These are phyloP conservation scores for Zizania palustris DNA, from an alignment of 202 grass and related monocot genomes.

Conservation along the genomic window DNA sequence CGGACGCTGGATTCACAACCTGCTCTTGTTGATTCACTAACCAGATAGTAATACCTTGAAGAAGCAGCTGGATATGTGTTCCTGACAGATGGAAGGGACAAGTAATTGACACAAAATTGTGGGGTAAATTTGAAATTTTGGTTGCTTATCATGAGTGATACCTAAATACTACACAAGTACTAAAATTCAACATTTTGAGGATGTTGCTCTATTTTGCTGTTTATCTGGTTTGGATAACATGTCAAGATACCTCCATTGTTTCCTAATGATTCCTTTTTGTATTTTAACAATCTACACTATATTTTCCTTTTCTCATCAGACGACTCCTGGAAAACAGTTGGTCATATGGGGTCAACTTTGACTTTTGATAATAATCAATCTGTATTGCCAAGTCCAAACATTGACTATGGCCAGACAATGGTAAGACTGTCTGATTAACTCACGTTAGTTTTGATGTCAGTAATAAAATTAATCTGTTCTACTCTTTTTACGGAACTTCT, in stretches of 20 bases:
- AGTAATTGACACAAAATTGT: background rate
- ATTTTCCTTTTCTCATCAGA: slow-evolving; percentile 28
- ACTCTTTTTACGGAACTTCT: background rate
- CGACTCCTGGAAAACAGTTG: slow-evolving; percentile 33
- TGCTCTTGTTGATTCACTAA: slow-evolving; percentile 11
- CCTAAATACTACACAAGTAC: background rate
- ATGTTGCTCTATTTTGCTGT: slow-evolving; percentile 4
- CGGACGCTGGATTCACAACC: background rate
- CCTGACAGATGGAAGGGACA: background rate
- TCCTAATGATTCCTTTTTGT: background rate
- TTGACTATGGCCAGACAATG: slow-evolving; percentile 44
- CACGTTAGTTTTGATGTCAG: background rate
- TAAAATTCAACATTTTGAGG: background rate
- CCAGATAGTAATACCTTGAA: background rate
- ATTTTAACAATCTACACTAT: background rate
- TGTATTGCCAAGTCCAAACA: slow-evolving; percentile 44
- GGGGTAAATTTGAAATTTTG: background rate
- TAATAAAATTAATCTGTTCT: background rate
- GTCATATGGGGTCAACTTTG: slow-evolving; percentile 43
- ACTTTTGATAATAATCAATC: slow-evolving; percentile 45
- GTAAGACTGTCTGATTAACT: slow-evolving; percentile 31
- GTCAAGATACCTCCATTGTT: background rate
- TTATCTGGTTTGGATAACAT: background rate
- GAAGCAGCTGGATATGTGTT: slow-evolving; percentile 1
- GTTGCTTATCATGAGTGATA: background rate